These are phyloP conservation scores for Pestalotiopsis fici DNA, from an alignment of 2,329 filamentous ascomycete species.

Conservation along the genomic window DNA sequence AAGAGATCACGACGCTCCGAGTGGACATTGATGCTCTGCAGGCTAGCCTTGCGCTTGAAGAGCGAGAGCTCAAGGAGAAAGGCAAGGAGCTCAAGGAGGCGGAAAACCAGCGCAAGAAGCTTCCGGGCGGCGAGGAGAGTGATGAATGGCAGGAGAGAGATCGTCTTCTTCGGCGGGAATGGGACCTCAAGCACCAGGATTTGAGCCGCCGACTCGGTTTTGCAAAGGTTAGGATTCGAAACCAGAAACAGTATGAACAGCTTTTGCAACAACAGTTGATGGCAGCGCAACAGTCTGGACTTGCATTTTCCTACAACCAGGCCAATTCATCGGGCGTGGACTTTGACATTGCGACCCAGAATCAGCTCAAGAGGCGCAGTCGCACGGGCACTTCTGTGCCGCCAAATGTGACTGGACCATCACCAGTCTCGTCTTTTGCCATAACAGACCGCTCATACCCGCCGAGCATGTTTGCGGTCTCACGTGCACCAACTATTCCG, in stretches of 20 bases:
- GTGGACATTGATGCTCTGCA: constrained; percentile 62
- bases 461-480: constrained; percentile 49
- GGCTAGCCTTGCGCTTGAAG: constrained; percentile 64
- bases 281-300: constrained; percentile 40
- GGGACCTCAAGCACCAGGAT: constrained; percentile 54
- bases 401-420: constrained; percentile 36
- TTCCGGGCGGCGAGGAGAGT: constrained; percentile 62
- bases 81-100: constrained; percentile 71
- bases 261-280: constrained; percentile 49
- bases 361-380: constrained; percentile 49
- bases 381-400: constrained; percentile 49
- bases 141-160: constrained; percentile 56
- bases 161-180: constrained; percentile 53
- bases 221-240: constrained; percentile 42
- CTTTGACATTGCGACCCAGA: constrained; percentile 42
- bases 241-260: constrained; percentile 44
- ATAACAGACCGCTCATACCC: constrained; percentile 42
- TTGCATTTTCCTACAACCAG: constrained; percentile 45
- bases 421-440: constrained; percentile 42
- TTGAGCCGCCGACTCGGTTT: constrained; percentile 51
- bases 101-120: constrained; percentile 68
- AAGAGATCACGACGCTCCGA: constrained; percentile 52
- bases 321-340: constrained; percentile 46
- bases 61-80: constrained; percentile 73
- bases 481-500: constrained; percentile 38